phyloP scores from a whole-genome alignment of 768 basidiomycete species.

The Amanita muscaria region DNA sequence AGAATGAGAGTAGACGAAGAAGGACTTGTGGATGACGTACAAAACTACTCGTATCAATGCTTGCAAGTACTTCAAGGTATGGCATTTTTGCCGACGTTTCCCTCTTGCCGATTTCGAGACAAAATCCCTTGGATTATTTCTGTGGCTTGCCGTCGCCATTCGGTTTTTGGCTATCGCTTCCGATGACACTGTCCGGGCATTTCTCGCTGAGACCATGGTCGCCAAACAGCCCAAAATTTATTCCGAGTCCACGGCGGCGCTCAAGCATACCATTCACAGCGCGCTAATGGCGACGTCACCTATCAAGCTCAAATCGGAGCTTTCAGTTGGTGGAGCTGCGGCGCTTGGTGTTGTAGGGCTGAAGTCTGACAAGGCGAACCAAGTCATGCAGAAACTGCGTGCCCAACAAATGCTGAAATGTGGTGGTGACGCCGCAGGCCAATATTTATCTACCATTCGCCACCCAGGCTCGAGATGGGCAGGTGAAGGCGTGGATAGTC shows the following conservation, averaged over 20 bases:
- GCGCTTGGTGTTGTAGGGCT: not conserved
- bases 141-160: constrained; percentile 2
- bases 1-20: constrained; percentile 2
- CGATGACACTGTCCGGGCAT: constrained; percentile 2
- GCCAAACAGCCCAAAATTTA: not conserved
- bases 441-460: not conserved
- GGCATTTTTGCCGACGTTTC: constrained; percentile 1
- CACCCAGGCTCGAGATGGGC: not conserved
- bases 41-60: not conserved
- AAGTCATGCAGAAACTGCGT: not conserved
- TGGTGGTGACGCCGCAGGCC: not conserved
- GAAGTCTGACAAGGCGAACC: not conserved
- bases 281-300: not conserved
- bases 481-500: not conserved
- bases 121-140: not conserved
- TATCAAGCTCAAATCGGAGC: not conserved
- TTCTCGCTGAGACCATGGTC: not conserved
- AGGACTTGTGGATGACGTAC: not conserved
- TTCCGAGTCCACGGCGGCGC: not conserved
- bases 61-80: not conserved
- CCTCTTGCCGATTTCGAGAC: not conserved
- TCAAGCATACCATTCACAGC: not conserved
- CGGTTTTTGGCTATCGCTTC: not conserved
- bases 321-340: constrained; percentile 1
- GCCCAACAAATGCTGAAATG: not conserved